Conservation (phyloP, 805 yeast genomes). For the fission yeast (Schizosaccharomyces pombe) region DNA sequence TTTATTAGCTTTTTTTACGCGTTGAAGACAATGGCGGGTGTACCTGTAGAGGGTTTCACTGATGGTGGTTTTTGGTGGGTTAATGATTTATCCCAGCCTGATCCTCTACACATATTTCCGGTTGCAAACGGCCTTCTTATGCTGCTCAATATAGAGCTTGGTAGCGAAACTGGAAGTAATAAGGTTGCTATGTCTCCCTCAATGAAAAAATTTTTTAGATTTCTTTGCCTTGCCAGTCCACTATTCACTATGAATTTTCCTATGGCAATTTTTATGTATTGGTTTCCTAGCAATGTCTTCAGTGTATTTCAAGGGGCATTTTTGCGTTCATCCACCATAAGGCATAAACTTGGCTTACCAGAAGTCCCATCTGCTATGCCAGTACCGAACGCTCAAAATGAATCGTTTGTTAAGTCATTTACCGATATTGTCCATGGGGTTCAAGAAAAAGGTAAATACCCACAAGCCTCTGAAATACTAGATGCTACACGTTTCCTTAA, state of each 20-base stretch:
- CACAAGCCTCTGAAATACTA: neutral
- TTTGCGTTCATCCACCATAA: neutral
- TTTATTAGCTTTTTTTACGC: conserved; percentile 82
- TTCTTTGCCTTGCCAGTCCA: neutral
- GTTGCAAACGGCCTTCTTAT: conserved; percentile 41
- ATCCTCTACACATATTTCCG: conserved; percentile 79
- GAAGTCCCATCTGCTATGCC: neutral
- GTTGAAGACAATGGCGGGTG: conserved; percentile 55
- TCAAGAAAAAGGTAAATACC: neutral
- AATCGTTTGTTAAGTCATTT: neutral
- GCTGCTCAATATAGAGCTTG: neutral
- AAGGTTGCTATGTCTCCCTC: neutral
- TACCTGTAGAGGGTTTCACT: conserved; percentile 64
- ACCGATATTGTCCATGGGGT: neutral
- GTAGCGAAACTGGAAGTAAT: neutral
- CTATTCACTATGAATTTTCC: conserved; percentile 1
- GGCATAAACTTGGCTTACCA: neutral
- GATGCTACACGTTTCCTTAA: neutral
- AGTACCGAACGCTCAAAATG: neutral
- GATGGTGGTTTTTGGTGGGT: conserved; percentile 74
- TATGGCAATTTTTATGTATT: conserved; percentile 3
- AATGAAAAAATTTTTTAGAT: neutral
- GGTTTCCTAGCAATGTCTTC: conserved; percentile 4
- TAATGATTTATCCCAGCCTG: conserved; percentile 52
- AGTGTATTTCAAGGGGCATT: neutral